Percentiles rank a stretch among this genome's conserved stretches.
These are phyloP conservation scores for Fusarium guadeloupense DNA, from an alignment of 2,329 filamentous ascomycete species.

Conservation along the genomic window DNA sequence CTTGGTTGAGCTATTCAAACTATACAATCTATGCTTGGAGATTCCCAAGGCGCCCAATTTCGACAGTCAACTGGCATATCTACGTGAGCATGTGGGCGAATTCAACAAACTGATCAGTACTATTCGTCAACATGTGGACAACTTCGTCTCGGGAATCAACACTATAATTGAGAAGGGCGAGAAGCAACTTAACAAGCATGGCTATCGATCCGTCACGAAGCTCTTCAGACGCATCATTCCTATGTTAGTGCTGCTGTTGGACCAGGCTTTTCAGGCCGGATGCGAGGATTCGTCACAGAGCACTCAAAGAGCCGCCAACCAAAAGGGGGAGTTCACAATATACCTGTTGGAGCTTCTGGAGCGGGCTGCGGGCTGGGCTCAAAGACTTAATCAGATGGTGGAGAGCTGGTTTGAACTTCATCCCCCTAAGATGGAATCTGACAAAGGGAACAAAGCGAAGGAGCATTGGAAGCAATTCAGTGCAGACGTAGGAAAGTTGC, in stretches of 20 bases:
- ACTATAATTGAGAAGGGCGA: not conserved
- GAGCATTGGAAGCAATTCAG: slow-evolving; percentile 11
- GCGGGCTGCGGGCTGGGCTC: slow-evolving; percentile 27
- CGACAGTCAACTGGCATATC: slow-evolving; percentile 26
- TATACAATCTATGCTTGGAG: slow-evolving; percentile 25
- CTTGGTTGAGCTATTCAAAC: slow-evolving; percentile 16
- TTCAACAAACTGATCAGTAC: slow-evolving; percentile 13
- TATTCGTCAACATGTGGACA: slow-evolving; percentile 15
- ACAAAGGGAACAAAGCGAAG: not conserved
- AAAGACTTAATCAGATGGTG: slow-evolving; percentile 23
- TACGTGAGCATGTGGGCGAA: not conserved
- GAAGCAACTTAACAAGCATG: not conserved
- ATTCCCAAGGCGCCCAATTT: slow-evolving; percentile 22
- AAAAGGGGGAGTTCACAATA: slow-evolving; percentile 33
- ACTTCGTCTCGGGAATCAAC: slow-evolving; percentile 13
- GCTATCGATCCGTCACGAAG: slow-evolving; percentile 5
- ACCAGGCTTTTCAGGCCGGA: slow-evolving; percentile 34
- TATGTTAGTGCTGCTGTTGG: slow-evolving; percentile 38
- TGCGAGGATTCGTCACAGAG: not conserved
- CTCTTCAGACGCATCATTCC: slow-evolving; percentile 39
- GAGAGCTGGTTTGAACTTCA: slow-evolving; percentile 19
- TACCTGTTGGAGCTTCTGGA: slow-evolving; percentile 25
- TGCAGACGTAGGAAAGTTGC: not conserved
- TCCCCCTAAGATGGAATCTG: not conserved
- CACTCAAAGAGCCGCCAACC: not conserved